Evolutionary conservation across 106 monocot species (phyloP), one percentile per base, ranked within the genome.

Genomic region (Vanilla planifolia): DNA sequence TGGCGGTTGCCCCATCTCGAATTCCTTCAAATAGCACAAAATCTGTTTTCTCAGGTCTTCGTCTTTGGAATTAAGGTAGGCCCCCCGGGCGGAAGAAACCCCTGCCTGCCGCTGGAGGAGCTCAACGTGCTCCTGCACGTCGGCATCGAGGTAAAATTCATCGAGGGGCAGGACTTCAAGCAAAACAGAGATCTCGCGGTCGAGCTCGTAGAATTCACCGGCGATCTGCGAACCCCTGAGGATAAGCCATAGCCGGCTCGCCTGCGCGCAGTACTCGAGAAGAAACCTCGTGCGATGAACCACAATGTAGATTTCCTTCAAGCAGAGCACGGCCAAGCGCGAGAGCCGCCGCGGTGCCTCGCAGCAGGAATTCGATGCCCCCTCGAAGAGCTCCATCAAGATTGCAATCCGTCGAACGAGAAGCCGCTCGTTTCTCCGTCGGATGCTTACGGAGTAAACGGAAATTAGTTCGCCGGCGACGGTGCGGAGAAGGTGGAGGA

Each of bases 251-350:
- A 82, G 67, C 11, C 82, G 67, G 43, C 78, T 66, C 17, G 79
- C 76, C 14, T 76, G 65, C 55, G 58, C 26, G 78, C 81, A 76
- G 78, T 90, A 82, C 25, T 85, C 81, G 50, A 85, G 67, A 39
- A 90, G 71, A 39, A 79, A 8, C 61, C 60, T 64, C 33, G 79
- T 46, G n/a, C 85, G 78, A 59, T 73, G 51, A 60, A 85, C 17
- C 33, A 82, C 43, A 60, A 90, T 78, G 76, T 85, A 90, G 39
- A 85, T 59, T 61, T 90, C 90, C 37, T 62, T 63, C 24, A 90
- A 74, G 76, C 85, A 85, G 48, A 81, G 68, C 11, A 30, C 48
- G 19, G 75, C 69, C 47, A 80, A 67, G 52, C 44, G 36, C 24
- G 71, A 37, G 11, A 63, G 35, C 21, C 48, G 48, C 25, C 13